Conservation (phyloP, 768 basidiomycete species). For the Hebeloma cylindrosporum region DNA sequence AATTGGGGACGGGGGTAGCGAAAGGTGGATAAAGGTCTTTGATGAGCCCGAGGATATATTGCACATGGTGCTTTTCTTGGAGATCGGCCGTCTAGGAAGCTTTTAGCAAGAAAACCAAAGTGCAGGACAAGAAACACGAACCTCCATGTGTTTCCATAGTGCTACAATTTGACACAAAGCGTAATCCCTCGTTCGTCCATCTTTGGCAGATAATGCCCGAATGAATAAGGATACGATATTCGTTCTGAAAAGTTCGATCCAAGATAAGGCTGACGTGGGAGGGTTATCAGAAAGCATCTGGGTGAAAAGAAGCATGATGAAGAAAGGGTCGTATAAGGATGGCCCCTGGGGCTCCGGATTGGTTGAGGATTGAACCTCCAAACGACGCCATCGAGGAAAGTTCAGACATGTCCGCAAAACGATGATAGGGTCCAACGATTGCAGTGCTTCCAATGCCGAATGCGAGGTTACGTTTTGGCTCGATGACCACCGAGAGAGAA, state of each 20-base stretch:
- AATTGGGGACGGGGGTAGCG: constrained; percentile 26
- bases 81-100: constrained; percentile 56
- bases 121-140: constrained; percentile 32
- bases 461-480: constrained; percentile 42
- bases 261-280: constrained; percentile 63
- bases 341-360: constrained; percentile 32
- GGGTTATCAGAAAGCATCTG: constrained; percentile 60
- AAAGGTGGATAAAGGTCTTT: constrained; percentile 47
- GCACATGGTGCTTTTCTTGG: constrained; percentile 74
- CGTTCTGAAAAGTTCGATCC: constrained; percentile 85
- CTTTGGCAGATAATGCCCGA: constrained; percentile 67
- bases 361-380: constrained; percentile 37
- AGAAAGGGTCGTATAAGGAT: constrained; percentile 76
- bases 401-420: constrained; percentile 70
- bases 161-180: constrained; percentile 62
- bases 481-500: constrained; percentile 68
- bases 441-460: constrained; percentile 62
- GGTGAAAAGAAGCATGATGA: constrained; percentile 66
- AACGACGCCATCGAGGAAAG: constrained; percentile 66
- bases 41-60: constrained; percentile 68
- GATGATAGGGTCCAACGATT: constrained; percentile 63
- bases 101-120: neutral
- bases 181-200: constrained; percentile 56
- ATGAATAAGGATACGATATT: constrained; percentile 76
- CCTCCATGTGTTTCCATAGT: constrained; percentile 63